Conservation (phyloP, 768 basidiomycete species). For the Pisolithus albus region DNA sequence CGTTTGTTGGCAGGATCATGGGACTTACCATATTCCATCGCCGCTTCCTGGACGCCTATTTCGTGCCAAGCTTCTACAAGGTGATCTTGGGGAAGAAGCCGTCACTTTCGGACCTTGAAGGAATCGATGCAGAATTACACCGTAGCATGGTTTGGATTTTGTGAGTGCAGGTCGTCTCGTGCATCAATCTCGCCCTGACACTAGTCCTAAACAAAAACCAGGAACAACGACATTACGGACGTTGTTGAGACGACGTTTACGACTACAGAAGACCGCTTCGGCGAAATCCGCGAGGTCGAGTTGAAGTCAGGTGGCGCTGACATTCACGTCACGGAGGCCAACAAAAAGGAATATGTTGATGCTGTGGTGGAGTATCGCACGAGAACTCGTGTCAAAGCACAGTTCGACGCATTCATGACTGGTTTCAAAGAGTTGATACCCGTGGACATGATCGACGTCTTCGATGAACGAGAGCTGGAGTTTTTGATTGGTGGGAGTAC, state of each 20-base stretch:
- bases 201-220: constrained; percentile 19
- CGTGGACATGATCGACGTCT: constrained; percentile 76
- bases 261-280: constrained; percentile 67
- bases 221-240: constrained; percentile 71
- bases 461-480: constrained; percentile 87
- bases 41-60: constrained; percentile 73
- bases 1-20: constrained; percentile 68
- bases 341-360: constrained; percentile 75
- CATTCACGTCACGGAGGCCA: constrained; percentile 61
- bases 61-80: constrained; percentile 77
- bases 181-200: no score
- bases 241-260: constrained; percentile 70
- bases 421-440: constrained; percentile 84
- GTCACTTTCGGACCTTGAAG: constrained; percentile 57
- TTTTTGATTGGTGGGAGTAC: constrained; percentile 89
- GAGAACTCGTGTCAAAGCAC: constrained; percentile 70
- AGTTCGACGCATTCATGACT: constrained; percentile 80
- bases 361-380: constrained; percentile 79
- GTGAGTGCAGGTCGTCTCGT: constrained; percentile 34
- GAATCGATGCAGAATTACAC: constrained; percentile 62
- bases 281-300: constrained; percentile 61
- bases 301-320: constrained; percentile 57
- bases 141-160: constrained; percentile 71
- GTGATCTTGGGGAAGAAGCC: constrained; percentile 61
- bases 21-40: constrained; percentile 75